These are phyloP conservation scores for Apiospora kogelbergensis DNA, from an alignment of 2,329 filamentous ascomycete species.

Conservation along the genomic window DNA sequence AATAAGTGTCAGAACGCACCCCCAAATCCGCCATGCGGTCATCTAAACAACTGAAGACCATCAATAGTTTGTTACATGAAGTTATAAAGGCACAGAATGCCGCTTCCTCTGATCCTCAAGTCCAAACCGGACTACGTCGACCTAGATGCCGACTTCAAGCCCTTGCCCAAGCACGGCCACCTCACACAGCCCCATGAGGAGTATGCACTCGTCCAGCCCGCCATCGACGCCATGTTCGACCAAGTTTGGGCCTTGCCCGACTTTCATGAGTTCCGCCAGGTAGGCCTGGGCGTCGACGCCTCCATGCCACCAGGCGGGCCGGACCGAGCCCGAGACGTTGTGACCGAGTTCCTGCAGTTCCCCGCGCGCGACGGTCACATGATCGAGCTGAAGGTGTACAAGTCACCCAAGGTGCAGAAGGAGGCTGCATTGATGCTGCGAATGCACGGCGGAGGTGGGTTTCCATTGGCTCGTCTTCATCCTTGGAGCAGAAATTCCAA, in stretches of 20 bases:
- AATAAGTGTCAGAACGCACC: background rate
- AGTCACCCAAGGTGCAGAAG: slow-evolving; percentile 22
- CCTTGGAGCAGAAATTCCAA: no score
- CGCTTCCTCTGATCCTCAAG: slow-evolving; percentile 19
- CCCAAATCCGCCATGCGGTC: no score
- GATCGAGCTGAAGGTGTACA: slow-evolving; percentile 37
- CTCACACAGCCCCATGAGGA: slow-evolving; percentile 32
- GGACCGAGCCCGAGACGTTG: slow-evolving; percentile 33
- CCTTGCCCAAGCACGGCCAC: slow-evolving; percentile 35
- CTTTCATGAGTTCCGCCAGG: slow-evolving; percentile 18
- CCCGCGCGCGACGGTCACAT: slow-evolving; percentile 32
- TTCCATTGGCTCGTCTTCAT: slow-evolving; percentile 1
- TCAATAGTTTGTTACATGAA: background rate
- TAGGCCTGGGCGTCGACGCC: slow-evolving; percentile 24
- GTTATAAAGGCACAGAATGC: background rate
- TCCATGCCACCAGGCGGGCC: slow-evolving; percentile 29
- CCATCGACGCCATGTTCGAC: slow-evolving; percentile 25
- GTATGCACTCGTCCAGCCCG: slow-evolving; percentile 28
- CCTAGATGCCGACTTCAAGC: slow-evolving; percentile 31
- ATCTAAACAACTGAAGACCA: no score
- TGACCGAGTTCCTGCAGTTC: slow-evolving; percentile 28
- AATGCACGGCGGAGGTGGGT: slow-evolving; percentile 35
- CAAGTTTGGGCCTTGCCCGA: slow-evolving; percentile 28
- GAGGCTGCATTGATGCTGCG: slow-evolving; percentile 31
- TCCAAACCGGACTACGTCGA: slow-evolving; percentile 27